Evolutionary conservation across 73 alveolate species (phyloP).

Genomic region (Paramecium octaurelia): DNA sequence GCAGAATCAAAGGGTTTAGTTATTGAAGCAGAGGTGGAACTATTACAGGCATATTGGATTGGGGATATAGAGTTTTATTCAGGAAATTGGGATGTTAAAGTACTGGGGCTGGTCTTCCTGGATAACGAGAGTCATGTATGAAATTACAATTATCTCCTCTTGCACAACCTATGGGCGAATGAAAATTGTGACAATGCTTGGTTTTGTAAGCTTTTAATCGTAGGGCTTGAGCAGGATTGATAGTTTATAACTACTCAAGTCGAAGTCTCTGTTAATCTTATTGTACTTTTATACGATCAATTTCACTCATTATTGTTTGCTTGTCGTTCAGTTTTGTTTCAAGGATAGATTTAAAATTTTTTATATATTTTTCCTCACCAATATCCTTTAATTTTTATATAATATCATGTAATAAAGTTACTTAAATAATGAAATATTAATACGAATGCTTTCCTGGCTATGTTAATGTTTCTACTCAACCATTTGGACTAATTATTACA

Average conservation of each 20-base stretch:
- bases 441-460: conserved; percentile 22
- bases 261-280: background rate
- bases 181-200: conserved; percentile 80
- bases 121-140: conserved; percentile 84
- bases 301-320: background rate
- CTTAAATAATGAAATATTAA: background rate
- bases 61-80: background rate
- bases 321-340: background rate
- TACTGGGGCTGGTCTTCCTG: conserved; percentile 64
- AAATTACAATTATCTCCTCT: conserved; percentile 91
- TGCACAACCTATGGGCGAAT: conserved; percentile 91
- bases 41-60: background rate
- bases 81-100: background rate
- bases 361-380: conserved; percentile 25
- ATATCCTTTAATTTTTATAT: background rate
- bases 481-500: background rate
- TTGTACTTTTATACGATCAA: background rate
- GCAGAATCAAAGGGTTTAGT: background rate
- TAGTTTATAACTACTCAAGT: background rate
- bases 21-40: background rate
- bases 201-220: conserved; percentile 64
- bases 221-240: conserved; percentile 38
- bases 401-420: conserved; percentile 41
- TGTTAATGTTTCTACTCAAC: background rate
- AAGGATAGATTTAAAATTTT: background rate